phyloP scores from a whole-genome alignment of 2,329 filamentous ascomycete species.

The Penicillium sp. region DNA sequence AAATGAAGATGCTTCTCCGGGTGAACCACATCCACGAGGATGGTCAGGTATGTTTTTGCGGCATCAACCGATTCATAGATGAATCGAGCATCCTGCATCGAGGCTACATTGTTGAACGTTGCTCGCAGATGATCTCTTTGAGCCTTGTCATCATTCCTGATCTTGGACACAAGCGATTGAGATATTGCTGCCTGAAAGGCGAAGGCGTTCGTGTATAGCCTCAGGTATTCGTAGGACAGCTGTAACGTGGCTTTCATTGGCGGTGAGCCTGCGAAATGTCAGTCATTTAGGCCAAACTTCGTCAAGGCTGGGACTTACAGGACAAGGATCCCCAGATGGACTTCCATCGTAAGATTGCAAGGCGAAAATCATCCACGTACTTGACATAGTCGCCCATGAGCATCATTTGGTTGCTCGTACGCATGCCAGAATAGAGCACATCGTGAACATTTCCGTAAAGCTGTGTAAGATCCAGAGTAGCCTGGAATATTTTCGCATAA shows the following conservation, averaged over 20 bases:
- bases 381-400: slow-evolving; percentile 64
- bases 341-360: slow-evolving; percentile 62
- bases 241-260: slow-evolving; percentile 59
- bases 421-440: slow-evolving; percentile 62
- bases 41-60: slow-evolving; percentile 54
- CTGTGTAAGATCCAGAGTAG: slow-evolving; percentile 61
- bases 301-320: too few relatives aligned
- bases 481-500: slow-evolving; percentile 60
- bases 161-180: slow-evolving; percentile 41
- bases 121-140: slow-evolving; percentile 36
- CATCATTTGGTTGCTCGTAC: slow-evolving; percentile 61
- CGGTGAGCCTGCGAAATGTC: slow-evolving; percentile 52
- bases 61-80: slow-evolving; percentile 59
- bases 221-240: slow-evolving; percentile 63
- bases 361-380: slow-evolving; percentile 65
- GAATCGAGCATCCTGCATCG: slow-evolving; percentile 55
- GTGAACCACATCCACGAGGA: slow-evolving; percentile 53
- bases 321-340: slow-evolving; percentile 58
- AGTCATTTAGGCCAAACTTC: background rate
- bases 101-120: slow-evolving; percentile 48
- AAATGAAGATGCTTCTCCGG: slow-evolving; percentile 53
- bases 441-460: slow-evolving; percentile 67
- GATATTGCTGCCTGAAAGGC: slow-evolving; percentile 63
- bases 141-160: slow-evolving; percentile 28
- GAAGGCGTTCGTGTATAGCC: slow-evolving; percentile 66